These are phyloP conservation scores for Pichia sp. DNA, from an alignment of 1,139 yeast genomes.

Conservation along the genomic window DNA sequence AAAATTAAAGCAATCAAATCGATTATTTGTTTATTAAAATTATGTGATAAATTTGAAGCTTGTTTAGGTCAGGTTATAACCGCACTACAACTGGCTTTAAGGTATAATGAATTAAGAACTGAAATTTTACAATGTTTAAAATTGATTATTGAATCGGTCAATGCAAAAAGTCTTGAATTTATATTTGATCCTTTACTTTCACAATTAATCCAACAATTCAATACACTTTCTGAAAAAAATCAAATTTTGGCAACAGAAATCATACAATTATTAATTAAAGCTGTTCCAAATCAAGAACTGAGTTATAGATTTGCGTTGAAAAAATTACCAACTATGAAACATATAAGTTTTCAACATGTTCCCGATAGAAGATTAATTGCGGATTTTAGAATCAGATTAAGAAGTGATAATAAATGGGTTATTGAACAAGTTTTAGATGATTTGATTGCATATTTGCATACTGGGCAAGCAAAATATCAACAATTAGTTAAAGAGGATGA, in stretches of 20 bases:
- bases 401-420: conserved; percentile 67
- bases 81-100: conserved; percentile 77
- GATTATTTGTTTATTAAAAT: conserved; percentile 57
- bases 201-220: conserved; percentile 60
- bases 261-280: conserved; percentile 1
- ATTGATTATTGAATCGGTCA: conserved; percentile 44
- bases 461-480: conserved; percentile 33
- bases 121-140: conserved; percentile 67
- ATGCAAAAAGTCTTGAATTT: conserved; percentile 46
- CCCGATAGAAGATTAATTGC: conserved; percentile 28
- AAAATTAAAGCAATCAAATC: conserved; percentile 71
- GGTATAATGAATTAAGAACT: conserved; percentile 52
- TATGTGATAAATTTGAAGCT: conserved; percentile 58
- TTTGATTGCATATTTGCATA: conserved; percentile 44
- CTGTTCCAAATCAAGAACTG: conserved; percentile 1
- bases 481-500: conserved; percentile 9
- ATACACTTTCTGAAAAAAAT: conserved; percentile 40
- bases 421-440: conserved; percentile 75
- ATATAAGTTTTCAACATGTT: conserved; percentile 12
- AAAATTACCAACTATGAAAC: conserved; percentile 10
- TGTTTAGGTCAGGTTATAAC: conserved; percentile 88
- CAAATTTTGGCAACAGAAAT: conserved; percentile 39
- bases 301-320: conserved; percentile 9
- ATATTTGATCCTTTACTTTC: conserved; percentile 53
- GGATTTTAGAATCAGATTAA: conserved; percentile 51